phyloP scores from a whole-genome alignment of 1,139 yeast species.

The Pichia sp. region DNA sequence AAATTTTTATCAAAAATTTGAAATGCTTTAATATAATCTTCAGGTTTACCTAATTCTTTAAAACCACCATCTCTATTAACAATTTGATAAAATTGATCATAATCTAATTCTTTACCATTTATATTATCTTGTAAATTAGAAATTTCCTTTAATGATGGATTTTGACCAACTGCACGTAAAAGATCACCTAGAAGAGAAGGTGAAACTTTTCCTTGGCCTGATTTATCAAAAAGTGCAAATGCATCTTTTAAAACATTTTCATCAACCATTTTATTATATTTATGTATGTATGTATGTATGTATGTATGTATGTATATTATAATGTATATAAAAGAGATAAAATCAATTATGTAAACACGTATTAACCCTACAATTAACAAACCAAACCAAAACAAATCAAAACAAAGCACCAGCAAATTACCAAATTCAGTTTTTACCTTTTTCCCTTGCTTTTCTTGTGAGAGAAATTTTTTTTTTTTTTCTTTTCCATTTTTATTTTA shows the following conservation, averaged over 20 bases:
- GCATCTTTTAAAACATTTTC: conserved; percentile 72
- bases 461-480: no score
- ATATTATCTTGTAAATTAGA: conserved; percentile 51
- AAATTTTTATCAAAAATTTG: conserved; percentile 96
- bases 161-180: conserved; percentile 95
- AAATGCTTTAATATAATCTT: conserved; percentile 94
- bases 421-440: no score
- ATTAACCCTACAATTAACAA: no score
- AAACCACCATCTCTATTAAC: conserved; percentile 87
- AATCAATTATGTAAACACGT: no score
- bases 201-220: conserved; percentile 93
- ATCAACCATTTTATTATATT: conserved; percentile 12
- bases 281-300: no score
- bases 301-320: no score
- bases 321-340: no score
- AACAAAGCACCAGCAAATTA: no score
- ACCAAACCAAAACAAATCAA: no score
- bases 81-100: conserved; percentile 70
- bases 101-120: conserved; percentile 46
- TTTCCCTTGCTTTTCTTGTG: no score
- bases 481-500: no score
- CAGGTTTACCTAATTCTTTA: conserved; percentile 87
- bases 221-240: conserved; percentile 93
- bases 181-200: conserved; percentile 85
- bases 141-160: conserved; percentile 91